Evolutionary conservation across 73 alveolate species (phyloP).

Genomic region (Uronychia binucleata): DNA sequence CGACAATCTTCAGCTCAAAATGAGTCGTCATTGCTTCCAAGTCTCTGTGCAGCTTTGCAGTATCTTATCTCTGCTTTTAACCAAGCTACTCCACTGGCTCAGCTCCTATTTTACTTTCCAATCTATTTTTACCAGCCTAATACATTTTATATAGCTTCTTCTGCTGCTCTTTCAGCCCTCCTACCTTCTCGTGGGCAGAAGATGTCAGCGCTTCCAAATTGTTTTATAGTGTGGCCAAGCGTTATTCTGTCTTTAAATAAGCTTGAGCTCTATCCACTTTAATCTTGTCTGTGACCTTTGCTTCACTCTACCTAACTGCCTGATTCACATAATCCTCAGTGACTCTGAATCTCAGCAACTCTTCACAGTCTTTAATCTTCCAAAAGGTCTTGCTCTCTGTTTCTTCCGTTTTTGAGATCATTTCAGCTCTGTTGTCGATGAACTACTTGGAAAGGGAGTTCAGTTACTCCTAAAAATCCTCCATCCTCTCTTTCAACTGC

Average conservation of each 20-base stretch:
- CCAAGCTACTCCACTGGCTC: not conserved
- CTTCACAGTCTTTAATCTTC: slow-evolving; percentile 62
- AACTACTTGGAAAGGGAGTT: not conserved
- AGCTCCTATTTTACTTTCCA: not conserved
- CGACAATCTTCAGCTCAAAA: not conserved
- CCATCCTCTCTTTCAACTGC: not conserved
- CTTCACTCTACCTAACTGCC: not conserved
- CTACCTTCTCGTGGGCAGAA: not conserved
- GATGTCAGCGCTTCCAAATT: not conserved
- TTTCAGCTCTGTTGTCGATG: not conserved
- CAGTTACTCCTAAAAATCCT: not conserved
- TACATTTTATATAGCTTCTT: not conserved
- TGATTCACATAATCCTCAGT: slow-evolving; percentile 18
- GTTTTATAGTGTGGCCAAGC: not conserved
- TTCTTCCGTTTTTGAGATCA: not conserved
- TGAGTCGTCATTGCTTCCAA: not conserved
- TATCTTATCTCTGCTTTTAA: not conserved
- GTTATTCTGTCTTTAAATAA: not conserved
- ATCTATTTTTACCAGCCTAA: not conserved
- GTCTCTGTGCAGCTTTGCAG: not conserved
- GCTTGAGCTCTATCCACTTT: not conserved
- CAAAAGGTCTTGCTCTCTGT: slow-evolving; percentile 37
- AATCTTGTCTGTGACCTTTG: not conserved
- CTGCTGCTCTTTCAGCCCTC: not conserved
- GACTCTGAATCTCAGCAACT: slow-evolving; percentile 31